Conservation (phyloP, 805 yeast genomes). For the Sugiyamaella valdiviana region DNA sequence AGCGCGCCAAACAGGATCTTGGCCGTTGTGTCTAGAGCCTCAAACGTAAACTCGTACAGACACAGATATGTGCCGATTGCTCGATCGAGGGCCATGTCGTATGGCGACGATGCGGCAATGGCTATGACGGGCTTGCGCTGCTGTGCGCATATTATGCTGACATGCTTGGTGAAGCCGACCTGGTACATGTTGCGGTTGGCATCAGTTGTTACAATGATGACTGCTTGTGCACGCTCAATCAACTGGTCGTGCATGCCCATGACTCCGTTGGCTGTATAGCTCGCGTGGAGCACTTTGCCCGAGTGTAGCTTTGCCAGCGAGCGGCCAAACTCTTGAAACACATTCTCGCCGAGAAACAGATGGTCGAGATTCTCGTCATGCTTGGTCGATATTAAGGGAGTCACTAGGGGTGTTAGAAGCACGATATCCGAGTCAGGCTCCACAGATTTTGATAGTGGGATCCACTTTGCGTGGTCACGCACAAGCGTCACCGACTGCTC, state of each 20-base stretch:
- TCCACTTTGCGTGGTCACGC: slow-evolving; percentile 41
- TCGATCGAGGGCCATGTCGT: slow-evolving; percentile 52
- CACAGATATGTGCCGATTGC: slow-evolving; percentile 52
- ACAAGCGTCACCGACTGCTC: slow-evolving; percentile 47
- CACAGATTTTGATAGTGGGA: slow-evolving; percentile 43
- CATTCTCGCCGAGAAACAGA: slow-evolving; percentile 38
- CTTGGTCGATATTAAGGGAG: slow-evolving; percentile 40
- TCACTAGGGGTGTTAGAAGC: slow-evolving; percentile 33
- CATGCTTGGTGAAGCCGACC: slow-evolving; percentile 53
- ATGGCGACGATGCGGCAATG: slow-evolving; percentile 58
- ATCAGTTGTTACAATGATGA: slow-evolving; percentile 44
- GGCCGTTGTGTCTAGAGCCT: slow-evolving; percentile 45
- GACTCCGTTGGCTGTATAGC: slow-evolving; percentile 48
- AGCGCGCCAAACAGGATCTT: slow-evolving; percentile 49
- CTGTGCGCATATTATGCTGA: slow-evolving; percentile 47
- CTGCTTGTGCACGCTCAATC: slow-evolving; percentile 45
- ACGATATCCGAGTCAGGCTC: slow-evolving; percentile 28
- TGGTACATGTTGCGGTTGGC: slow-evolving; percentile 56
- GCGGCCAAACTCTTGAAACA: slow-evolving; percentile 42
- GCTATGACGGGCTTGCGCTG: slow-evolving; percentile 47
- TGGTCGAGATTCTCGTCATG: slow-evolving; percentile 34
- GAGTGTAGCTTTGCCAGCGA: slow-evolving; percentile 37
- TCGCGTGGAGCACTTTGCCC: slow-evolving; percentile 49
- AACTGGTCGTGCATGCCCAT: slow-evolving; percentile 50
- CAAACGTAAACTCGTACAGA: slow-evolving; percentile 53